Conservation (phyloP, 164 flowering plant species). For the Macadamia integrifolia region DNA sequence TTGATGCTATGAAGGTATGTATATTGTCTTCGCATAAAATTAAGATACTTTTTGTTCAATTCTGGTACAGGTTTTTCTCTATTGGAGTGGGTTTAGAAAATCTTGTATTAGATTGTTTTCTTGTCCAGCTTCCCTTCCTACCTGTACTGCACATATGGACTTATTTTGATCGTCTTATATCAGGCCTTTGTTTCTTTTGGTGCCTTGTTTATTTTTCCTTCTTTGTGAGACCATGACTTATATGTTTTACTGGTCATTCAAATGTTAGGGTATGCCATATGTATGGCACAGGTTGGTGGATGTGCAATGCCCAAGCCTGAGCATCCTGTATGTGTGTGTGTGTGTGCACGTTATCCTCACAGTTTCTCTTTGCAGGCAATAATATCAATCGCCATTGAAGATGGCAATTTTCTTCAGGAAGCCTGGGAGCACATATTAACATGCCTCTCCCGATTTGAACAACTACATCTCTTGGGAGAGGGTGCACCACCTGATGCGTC, state of each 20-base stretch:
- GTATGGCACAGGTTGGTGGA: not conserved
- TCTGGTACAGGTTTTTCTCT: not conserved
- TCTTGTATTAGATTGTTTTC: not conserved
- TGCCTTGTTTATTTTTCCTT: not conserved
- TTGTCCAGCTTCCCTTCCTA: not conserved
- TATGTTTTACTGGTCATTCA: no score
- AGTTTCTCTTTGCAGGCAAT: slow-evolving; percentile 54
- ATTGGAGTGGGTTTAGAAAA: not conserved
- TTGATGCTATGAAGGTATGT: slow-evolving; percentile 90
- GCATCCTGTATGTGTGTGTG: no score
- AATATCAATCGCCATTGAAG: slow-evolving; percentile 91
- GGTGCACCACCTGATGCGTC: slow-evolving; percentile 98
- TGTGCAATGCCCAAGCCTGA: not conserved
- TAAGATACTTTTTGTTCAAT: not conserved
- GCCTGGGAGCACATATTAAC: slow-evolving; percentile 98
- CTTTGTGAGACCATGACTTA: no score
- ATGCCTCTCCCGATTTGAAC: slow-evolving; percentile 95
- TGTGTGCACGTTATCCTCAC: not conserved
- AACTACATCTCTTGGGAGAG: slow-evolving; percentile 90
- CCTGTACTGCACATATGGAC: not conserved
- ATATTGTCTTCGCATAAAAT: not conserved
- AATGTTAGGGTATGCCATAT: not conserved
- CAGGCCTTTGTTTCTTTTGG: not conserved
- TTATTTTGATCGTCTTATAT: slow-evolving; percentile 1
- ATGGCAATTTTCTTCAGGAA: slow-evolving; percentile 92